Evolutionary conservation across 1,284 basidiomycete genomes (phyloP), one percentile per base, ranked within the genome.

Genomic region (Sporisorium scitamineum): DNA sequence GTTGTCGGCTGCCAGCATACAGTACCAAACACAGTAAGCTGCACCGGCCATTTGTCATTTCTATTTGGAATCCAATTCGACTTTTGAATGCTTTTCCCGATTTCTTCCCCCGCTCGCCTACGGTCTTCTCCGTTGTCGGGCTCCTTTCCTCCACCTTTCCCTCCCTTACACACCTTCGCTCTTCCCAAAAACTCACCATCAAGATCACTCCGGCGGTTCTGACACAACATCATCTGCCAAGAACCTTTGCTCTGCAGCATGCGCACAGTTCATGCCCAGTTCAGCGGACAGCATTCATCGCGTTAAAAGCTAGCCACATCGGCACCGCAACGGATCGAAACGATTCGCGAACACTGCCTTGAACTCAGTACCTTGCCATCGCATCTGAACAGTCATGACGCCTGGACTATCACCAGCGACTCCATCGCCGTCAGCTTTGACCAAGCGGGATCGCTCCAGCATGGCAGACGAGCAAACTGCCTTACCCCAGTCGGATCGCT

Each of bases 381-480:
- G 9, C n/a, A 7, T 24, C 51, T 2, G 20, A 24, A 8, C 45
- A 58, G 29, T 14, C 24, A 70, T 75, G 64, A 59, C 73, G 18
- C 62, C 64, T 13, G 68, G 57, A 48, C 64, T 68, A 11, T 71
- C 64, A 3, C 58, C 73, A 24, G 50, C 72, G 2, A 54, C 42
- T 1, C 24, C 60, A 27, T 70, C 72, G 34, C 67, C 72, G 24
- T 54, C 67, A 8, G 52, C 54, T 14, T 61, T 63, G 13, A 45
- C 8, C 63, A 75, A 70, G 53, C 61, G 67, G 14, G 67, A 61
- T 45, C 66, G 67, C 24, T 63, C 61, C 44, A 58, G 32, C 42
- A 75, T 63, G 1, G 48, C 53, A 51, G 69, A 68, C 14, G 69
- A 68, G 29, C 18, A 31, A 2, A 18, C 45, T 18, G 57, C 64